These are phyloP conservation scores for Pleurotus platypus DNA, from an alignment of 768 basidiomycete species.

Conservation along the genomic window DNA sequence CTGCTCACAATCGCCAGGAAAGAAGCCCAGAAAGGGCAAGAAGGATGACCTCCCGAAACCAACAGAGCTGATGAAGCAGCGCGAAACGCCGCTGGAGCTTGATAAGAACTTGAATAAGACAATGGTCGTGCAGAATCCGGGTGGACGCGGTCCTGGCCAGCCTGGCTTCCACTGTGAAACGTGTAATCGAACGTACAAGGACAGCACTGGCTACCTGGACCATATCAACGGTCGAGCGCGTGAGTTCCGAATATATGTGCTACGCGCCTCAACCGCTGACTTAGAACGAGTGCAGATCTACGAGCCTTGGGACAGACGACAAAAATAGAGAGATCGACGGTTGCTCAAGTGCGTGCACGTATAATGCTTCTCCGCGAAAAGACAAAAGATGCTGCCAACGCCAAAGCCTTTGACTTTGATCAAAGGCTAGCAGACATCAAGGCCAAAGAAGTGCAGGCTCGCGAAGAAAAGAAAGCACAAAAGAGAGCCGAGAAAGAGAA, in stretches of 20 bases:
- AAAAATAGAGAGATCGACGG: slow-evolving; percentile 81
- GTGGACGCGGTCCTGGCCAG: slow-evolving; percentile 81
- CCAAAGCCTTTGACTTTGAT: slow-evolving; percentile 95
- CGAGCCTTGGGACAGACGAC: slow-evolving; percentile 95
- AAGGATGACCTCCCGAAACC: slow-evolving; percentile 87
- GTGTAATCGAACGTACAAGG: slow-evolving; percentile 90
- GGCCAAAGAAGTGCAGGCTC: slow-evolving; percentile 61
- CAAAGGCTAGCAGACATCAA: slow-evolving; percentile 81
- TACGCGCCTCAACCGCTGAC: slow-evolving; percentile 1
- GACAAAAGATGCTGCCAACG: slow-evolving; percentile 76
- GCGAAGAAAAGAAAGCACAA: slow-evolving; percentile 73
- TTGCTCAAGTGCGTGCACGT: slow-evolving; percentile 88
- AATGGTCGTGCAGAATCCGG: slow-evolving; percentile 85
- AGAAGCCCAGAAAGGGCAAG: slow-evolving; percentile 67
- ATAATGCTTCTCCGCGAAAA: slow-evolving; percentile 86
- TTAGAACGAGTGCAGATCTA: slow-evolving; percentile 56
- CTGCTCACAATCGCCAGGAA: slow-evolving; percentile 48
- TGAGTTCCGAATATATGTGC: slow-evolving; percentile 38
- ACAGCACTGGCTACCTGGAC: slow-evolving; percentile 90
- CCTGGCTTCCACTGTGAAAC: slow-evolving; percentile 94
- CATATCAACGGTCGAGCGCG: slow-evolving; percentile 94
- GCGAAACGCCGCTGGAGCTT: slow-evolving; percentile 80
- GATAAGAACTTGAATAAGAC: slow-evolving; percentile 96
- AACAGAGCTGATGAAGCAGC: slow-evolving; percentile 88
- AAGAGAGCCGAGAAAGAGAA: slow-evolving; percentile 79